Conservation (phyloP, 805 yeast genomes). For the Kodamaea jinghongensis region DNA sequence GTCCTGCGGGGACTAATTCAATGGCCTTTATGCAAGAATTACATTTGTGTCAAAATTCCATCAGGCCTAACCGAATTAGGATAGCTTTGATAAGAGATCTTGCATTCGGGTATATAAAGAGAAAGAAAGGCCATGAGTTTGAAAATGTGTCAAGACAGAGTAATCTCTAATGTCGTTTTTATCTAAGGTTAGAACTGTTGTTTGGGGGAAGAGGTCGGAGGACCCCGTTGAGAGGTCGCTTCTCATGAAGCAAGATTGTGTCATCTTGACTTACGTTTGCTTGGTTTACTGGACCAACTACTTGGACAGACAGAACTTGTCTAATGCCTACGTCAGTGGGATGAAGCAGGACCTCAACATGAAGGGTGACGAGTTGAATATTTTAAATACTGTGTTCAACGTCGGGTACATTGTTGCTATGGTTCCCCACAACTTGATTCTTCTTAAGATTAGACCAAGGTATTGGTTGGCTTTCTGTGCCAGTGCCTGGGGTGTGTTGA, state of each 20-base stretch:
- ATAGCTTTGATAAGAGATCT: slow-evolving; percentile 1
- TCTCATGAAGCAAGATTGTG: slow-evolving; percentile 38
- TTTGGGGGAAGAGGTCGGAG: slow-evolving; percentile 34
- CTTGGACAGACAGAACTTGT: slow-evolving; percentile 54
- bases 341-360: slow-evolving; percentile 56
- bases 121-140: background rate
- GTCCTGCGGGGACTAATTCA: too few species aligned
- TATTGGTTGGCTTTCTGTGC: slow-evolving; percentile 56
- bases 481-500: slow-evolving; percentile 55
- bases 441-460: slow-evolving; percentile 52
- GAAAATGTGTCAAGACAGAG: background rate
- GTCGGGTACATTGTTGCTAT: slow-evolving; percentile 61
- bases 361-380: slow-evolving; percentile 48
- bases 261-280: slow-evolving; percentile 41
- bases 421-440: slow-evolving; percentile 58
- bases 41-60: too few species aligned
- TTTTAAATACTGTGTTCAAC: slow-evolving; percentile 54
- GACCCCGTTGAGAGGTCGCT: slow-evolving; percentile 30
- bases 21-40: too few species aligned
- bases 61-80: too few species aligned
- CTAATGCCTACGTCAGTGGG: slow-evolving; percentile 65
- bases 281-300: slow-evolving; percentile 50
- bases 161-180: background rate
- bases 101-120: background rate
- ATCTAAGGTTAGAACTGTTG: slow-evolving; percentile 12